These are phyloP conservation scores for Cyclospora cayetanensis DNA, from an alignment of 169 alveolate species.

Conservation along the genomic window DNA sequence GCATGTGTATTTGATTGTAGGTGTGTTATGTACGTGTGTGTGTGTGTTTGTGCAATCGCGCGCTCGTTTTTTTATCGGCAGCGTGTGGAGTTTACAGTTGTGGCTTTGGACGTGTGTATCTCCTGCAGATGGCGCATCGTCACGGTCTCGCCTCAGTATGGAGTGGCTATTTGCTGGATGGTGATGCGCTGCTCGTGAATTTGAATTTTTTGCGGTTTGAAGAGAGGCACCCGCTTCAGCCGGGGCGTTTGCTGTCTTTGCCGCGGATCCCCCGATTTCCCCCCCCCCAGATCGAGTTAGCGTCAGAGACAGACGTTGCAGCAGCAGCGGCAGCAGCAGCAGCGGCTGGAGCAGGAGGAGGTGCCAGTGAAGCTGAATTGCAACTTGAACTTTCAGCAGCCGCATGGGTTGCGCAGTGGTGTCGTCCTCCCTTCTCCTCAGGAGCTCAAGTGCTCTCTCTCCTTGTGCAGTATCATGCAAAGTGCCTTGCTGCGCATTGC, in stretches of 20 bases:
- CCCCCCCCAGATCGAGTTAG: background rate
- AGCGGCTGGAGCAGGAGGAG: slow-evolving; percentile 18
- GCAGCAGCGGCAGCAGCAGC: slow-evolving; percentile 4
- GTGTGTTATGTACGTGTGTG: too few relatives aligned
- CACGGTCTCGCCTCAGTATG: background rate
- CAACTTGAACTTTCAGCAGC: slow-evolving; percentile 18
- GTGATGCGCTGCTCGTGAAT: background rate
- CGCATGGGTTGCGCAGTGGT: slow-evolving; percentile 19
- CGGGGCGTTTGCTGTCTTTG: background rate
- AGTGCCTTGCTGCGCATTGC: background rate
- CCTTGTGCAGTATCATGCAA: slow-evolving; percentile 16
- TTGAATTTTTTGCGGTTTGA: background rate
- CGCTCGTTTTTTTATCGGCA: too few relatives aligned
- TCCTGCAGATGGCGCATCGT: slow-evolving; percentile 54
- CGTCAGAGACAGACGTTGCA: background rate
- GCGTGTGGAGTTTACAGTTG: too few relatives aligned
- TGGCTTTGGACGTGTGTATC: too few relatives aligned
- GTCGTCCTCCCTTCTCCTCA: background rate
- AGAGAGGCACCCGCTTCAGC: background rate
- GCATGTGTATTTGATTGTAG: too few relatives aligned
- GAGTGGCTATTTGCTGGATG: slow-evolving; percentile 5
- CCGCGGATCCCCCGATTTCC: background rate
- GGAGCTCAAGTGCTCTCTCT: slow-evolving; percentile 25
- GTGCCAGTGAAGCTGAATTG: background rate
- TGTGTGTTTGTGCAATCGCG: too few relatives aligned